These are phyloP conservation scores for Afroboletus lepidellus DNA, from an alignment of 1,284 basidiomycete species.

Conservation along the genomic window DNA sequence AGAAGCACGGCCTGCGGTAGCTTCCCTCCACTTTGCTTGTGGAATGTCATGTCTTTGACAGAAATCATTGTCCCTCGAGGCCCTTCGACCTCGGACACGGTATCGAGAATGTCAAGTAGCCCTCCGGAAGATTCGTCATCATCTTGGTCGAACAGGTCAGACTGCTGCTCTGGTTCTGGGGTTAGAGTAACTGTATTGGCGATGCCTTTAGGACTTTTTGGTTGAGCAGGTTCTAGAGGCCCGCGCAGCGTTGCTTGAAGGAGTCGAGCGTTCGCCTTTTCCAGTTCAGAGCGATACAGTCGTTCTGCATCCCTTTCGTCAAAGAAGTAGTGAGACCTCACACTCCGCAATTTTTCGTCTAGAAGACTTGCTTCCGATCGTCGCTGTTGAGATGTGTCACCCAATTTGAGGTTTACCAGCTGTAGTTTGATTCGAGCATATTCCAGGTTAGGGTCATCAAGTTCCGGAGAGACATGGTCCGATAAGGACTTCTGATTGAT, in stretches of 20 bases:
- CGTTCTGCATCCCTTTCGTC: conserved; percentile 66
- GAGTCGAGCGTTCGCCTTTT: conserved; percentile 48
- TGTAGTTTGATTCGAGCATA: conserved; percentile 63
- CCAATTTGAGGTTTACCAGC: conserved; percentile 42
- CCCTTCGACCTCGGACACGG: conserved; percentile 51
- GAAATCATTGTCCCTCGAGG: conserved; percentile 55
- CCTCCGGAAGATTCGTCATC: conserved; percentile 57
- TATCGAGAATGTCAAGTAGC: conserved; percentile 79
- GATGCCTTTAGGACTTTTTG: neutral
- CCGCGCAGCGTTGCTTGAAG: conserved; percentile 59
- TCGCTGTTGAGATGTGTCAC: conserved; percentile 3
- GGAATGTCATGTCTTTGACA: conserved; percentile 75
- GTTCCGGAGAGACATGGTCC: conserved; percentile 34
- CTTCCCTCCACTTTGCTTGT: conserved; percentile 78
- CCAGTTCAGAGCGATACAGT: conserved; percentile 55
- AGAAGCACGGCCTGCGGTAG: conserved; percentile 70
- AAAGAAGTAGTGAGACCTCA: conserved; percentile 76
- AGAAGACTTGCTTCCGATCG: conserved; percentile 32
- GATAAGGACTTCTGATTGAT: conserved; percentile 22
- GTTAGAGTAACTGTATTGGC: neutral
- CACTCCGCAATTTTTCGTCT: conserved; percentile 50
- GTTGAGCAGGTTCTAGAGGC: conserved; percentile 1
- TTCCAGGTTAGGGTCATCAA: conserved; percentile 58
- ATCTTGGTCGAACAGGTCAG: conserved; percentile 51
- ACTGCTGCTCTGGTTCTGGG: neutral